These are phyloP conservation scores for Claviceps spartinae DNA, from an alignment of 2,329 filamentous ascomycete genomes.

Conservation along the genomic window DNA sequence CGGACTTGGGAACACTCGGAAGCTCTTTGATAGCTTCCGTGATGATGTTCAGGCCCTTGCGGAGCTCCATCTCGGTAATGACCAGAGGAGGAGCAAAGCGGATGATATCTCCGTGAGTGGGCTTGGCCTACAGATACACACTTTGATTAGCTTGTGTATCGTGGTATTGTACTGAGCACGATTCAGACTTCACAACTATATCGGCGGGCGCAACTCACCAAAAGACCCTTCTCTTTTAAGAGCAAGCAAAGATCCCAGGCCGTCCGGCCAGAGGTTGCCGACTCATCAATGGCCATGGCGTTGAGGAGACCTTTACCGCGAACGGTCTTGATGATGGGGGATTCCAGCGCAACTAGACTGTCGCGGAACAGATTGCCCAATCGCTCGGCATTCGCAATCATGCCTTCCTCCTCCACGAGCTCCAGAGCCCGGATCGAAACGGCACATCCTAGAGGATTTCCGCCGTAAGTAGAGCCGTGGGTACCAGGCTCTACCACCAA, in stretches of 20 bases:
- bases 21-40: conserved; percentile 70
- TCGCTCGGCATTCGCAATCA: conserved; percentile 69
- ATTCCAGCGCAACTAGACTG: conserved; percentile 60
- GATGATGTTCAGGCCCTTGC: conserved; percentile 66
- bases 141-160: background rate
- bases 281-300: conserved; percentile 90
- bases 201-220: conserved; percentile 43
- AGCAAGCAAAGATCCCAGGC: conserved; percentile 96
- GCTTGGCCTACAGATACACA: conserved; percentile 59
- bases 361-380: conserved; percentile 76
- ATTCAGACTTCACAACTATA: background rate
- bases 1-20: conserved; percentile 37
- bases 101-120: conserved; percentile 97
- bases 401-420: conserved; percentile 80
- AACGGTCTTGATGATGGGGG: conserved; percentile 66
- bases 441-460: conserved; percentile 89
- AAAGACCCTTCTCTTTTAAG: conserved; percentile 84
- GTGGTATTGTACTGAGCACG: no score
- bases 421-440: conserved; percentile 92
- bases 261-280: conserved; percentile 66
- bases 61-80: conserved; percentile 79
- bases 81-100: conserved; percentile 92
- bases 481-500: conserved; percentile 91
- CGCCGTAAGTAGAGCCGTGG: conserved; percentile 96
- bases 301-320: conserved; percentile 91